phyloP scores from a whole-genome alignment of 2,329 filamentous ascomycete species.

The Aspergillus fumigatus region DNA sequence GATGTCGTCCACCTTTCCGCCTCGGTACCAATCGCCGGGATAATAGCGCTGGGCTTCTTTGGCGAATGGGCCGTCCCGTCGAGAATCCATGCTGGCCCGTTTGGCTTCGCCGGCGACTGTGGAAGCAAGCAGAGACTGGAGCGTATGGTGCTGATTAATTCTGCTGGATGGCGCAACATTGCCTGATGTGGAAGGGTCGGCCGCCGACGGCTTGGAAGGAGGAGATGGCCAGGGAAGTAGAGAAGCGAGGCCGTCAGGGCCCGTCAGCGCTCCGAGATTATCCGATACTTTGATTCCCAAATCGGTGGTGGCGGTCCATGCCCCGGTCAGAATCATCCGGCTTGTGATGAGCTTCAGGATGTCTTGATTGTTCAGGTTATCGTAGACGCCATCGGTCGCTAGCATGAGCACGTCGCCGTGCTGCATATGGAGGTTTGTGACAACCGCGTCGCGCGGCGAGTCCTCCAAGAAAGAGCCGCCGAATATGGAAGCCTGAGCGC shows the following conservation, averaged over 20 bases:
- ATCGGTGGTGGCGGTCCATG: slow-evolving; percentile 63
- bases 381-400: slow-evolving; percentile 91
- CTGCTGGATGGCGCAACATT: slow-evolving; percentile 9
- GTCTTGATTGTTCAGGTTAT: slow-evolving; percentile 90
- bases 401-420: slow-evolving; percentile 94
- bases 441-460: slow-evolving; percentile 75
- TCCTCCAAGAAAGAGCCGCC: slow-evolving; percentile 79
- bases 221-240: slow-evolving; percentile 13
- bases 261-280: slow-evolving; percentile 53
- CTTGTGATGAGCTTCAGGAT: slow-evolving; percentile 74
- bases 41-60: slow-evolving; percentile 88
- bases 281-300: slow-evolving; percentile 61
- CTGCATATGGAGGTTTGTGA: slow-evolving; percentile 69
- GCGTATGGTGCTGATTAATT: slow-evolving; percentile 38
- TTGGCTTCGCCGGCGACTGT: slow-evolving; percentile 81
- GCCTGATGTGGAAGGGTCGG: slow-evolving; percentile 4
- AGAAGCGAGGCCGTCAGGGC: slow-evolving; percentile 40
- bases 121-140: slow-evolving; percentile 75
- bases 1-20: slow-evolving; percentile 95
- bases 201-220: background rate
- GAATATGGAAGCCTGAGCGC: slow-evolving; percentile 75
- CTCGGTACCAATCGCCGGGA: slow-evolving; percentile 79
- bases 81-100: slow-evolving; percentile 72
- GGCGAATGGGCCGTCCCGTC: slow-evolving; percentile 85
- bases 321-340: slow-evolving; percentile 68